Conservation (phyloP, 441 rosid species). For the Eruca vesicaria region DNA sequence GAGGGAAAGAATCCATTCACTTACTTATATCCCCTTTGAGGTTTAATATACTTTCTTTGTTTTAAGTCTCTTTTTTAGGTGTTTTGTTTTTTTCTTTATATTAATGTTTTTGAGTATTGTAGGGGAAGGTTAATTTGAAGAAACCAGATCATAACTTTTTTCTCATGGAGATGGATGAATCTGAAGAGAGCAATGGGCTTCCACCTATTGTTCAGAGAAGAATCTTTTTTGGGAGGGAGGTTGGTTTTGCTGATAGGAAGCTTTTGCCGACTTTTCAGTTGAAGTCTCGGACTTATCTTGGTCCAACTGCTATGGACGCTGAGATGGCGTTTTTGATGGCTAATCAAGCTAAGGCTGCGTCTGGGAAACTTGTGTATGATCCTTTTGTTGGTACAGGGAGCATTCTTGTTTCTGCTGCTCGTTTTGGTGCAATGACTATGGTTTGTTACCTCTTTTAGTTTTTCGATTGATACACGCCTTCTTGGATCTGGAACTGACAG, state of each 20-base stretch:
- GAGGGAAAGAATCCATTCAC: conserved; percentile 58
- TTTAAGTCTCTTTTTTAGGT: not conserved
- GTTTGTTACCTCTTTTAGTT: conserved; percentile 39
- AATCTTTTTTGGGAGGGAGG: conserved; percentile 88
- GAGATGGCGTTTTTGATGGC: conserved; percentile 98
- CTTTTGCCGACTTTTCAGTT: conserved; percentile 85
- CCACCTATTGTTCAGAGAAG: conserved; percentile 74
- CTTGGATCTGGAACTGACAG: conserved; percentile 17
- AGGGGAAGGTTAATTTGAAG: conserved; percentile 84
- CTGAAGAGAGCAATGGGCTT: conserved; percentile 79
- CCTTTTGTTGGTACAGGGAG: conserved; percentile 99
- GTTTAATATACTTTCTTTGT: conserved; percentile 35
- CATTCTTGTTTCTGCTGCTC: conserved; percentile 93
- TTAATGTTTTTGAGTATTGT: conserved; percentile 20
- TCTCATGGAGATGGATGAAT: conserved; percentile 84
- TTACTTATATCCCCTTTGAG: conserved; percentile 83
- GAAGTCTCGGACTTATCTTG: conserved; percentile 86
- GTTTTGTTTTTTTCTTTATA: not conserved
- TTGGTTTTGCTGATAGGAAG: conserved; percentile 91
- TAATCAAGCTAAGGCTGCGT: conserved; percentile 77
- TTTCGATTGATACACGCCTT: not conserved
- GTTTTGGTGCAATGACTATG: conserved; percentile 95
- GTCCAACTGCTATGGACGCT: conserved; percentile 99
- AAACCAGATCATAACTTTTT: conserved; percentile 83
- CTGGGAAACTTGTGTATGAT: conserved; percentile 86